phyloP scores from a whole-genome alignment of 2,329 filamentous ascomycete species.

The Colletotrichum costaricense region DNA sequence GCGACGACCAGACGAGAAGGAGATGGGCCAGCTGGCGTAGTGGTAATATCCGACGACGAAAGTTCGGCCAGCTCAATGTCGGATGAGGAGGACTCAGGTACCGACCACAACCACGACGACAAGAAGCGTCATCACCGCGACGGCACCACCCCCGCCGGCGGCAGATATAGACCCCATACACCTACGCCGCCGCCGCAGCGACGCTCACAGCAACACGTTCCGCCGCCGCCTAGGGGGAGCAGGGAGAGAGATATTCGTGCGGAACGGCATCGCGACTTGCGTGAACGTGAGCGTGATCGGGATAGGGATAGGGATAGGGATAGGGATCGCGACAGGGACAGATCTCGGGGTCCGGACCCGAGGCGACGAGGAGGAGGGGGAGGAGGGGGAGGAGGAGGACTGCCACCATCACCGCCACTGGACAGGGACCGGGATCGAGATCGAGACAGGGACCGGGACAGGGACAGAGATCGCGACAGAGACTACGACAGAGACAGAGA shows the following conservation, averaged over 20 bases:
- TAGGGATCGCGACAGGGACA: constrained; percentile 5
- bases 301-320: too few species aligned
- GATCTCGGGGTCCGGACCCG: constrained; percentile 25
- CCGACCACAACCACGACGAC: background rate
- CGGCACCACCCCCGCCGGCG: background rate
- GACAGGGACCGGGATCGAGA: constrained; percentile 23
- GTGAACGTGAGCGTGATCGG: constrained; percentile 3
- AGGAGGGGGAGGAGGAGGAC: background rate
- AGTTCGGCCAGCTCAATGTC: constrained; percentile 25
- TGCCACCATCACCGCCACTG: background rate
- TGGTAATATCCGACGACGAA: constrained; percentile 5
- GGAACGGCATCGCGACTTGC: constrained; percentile 15
- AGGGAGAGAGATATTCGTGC: constrained; percentile 16
- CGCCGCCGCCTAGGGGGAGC: constrained; percentile 15
- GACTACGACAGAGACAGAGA: constrained; percentile 37
- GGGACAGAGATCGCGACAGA: constrained; percentile 20
- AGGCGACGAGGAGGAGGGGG: constrained; percentile 15
- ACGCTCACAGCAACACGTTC: background rate
- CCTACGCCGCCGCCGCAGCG: constrained; percentile 27
- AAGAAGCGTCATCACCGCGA: too few species aligned
- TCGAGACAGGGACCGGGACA: constrained; percentile 30
- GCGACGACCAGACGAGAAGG: constrained; percentile 8
- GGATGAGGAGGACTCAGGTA: constrained; percentile 21
- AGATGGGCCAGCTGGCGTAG: background rate
- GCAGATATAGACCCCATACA: constrained; percentile 28